A percentile compares a stretch with the other conserved stretches of the same genome.
These are phyloP conservation scores for Gloeostereum incarnatum DNA, from an alignment of 768 basidiomycete genomes.

Conservation along the genomic window DNA sequence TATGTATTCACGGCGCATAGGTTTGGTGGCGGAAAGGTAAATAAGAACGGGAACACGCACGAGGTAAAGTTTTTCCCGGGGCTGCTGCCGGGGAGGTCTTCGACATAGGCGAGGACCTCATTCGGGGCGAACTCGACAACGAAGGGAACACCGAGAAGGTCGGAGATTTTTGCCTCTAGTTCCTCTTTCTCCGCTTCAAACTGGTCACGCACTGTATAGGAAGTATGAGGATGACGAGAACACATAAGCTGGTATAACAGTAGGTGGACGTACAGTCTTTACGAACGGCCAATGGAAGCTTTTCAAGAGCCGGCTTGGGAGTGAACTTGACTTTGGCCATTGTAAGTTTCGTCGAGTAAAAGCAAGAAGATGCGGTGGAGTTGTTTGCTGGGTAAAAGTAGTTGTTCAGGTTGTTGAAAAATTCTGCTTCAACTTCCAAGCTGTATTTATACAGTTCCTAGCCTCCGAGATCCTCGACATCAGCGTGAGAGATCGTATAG, in stretches of 20 bases:
- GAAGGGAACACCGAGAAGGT: conserved; percentile 18
- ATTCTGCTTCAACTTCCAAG: no score
- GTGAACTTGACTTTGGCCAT: no score
- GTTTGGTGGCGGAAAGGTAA: not conserved
- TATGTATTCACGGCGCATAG: conserved; percentile 4
- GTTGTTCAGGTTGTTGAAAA: no score
- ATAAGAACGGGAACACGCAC: conserved; percentile 8
- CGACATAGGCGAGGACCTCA: conserved; percentile 25
- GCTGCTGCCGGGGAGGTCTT: conserved; percentile 12
- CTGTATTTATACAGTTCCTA: no score
- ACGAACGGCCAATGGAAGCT: conserved; percentile 25
- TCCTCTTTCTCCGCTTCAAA: conserved; percentile 25
- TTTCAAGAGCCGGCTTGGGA: conserved; percentile 24
- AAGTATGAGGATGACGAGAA: not conserved
- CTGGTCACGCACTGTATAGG: conserved; percentile 24
- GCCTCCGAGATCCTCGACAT: no score
- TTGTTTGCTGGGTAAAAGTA: no score
- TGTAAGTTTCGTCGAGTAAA: no score
- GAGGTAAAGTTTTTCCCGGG: conserved; percentile 16
- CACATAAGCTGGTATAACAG: not conserved
- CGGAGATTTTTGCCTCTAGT: conserved; percentile 20
- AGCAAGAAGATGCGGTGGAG: no score
- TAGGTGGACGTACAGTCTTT: conserved; percentile 21
- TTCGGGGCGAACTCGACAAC: conserved; percentile 24
- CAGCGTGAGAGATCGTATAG: no score